Base-by-base conservation (phyloP, 768 basidiomycete species). In the Podaxis rugospora region DNA sequence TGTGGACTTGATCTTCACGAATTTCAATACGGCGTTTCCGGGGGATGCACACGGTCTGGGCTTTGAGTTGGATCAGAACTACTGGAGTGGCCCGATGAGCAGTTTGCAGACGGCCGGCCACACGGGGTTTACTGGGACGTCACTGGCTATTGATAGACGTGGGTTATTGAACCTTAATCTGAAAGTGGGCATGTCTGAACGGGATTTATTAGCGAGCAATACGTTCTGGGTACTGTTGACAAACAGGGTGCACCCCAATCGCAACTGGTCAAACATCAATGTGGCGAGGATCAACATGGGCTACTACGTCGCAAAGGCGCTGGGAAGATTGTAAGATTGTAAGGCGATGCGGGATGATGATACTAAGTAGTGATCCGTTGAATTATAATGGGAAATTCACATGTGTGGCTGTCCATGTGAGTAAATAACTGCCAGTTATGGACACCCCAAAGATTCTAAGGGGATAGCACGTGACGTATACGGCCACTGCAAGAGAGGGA, bases 101-200 rank as follows among this genome's bases (percentile, higher is more conserved):
- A 70, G 70, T 57, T 59, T 66, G 51, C 62, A 66, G 46, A 69
- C 68, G 5, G 70, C 69, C n/a, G 70, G 70, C 1, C 70, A 71
- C 51, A 72, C 68, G 1, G 69, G 71, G 5, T 72, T 58, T 50
- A 67, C 69, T 7, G 69, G 69, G 21, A 69, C 68, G 3, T 66
- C 65, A 6, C 62, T 72, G 65, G 71, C 62, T n/a, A 72, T 70
- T 62, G 68, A 69, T 57, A 50, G 68, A 66, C 65, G 69, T 71
- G 39, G 55, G 70, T 66, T 0, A 5, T 9, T 53, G 36, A 16
- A 27, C 13, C 44, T 27, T 49, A 7, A 21, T 58, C 13, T 4
- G 16, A 36, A 10, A 16, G 16, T 6, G 32, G 7, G 13, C 10
- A 36, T 57, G 47, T 58, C 28, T 42, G 51, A 39, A 28, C 3